Percentiles rank a stretch among this genome's conserved stretches.
Evolutionary conservation across 805 yeast species (phyloP).

Genomic region (Candida khao-thaluensis): DNA sequence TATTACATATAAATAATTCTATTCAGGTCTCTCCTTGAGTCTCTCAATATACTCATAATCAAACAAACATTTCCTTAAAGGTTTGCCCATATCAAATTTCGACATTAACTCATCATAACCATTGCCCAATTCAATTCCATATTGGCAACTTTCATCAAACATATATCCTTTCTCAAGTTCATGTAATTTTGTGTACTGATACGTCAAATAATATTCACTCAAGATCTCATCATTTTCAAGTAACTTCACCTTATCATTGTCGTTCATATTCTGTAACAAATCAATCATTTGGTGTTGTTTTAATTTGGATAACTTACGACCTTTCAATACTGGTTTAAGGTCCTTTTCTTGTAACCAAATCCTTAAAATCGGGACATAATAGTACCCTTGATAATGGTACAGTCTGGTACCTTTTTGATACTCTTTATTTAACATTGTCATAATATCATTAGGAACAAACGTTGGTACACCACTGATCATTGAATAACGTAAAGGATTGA

Average conservation of each 20-base stretch:
- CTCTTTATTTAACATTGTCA: slow-evolving; percentile 27
- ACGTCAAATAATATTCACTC: slow-evolving; percentile 28
- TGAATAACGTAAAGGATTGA: slow-evolving; percentile 54
- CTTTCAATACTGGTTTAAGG: slow-evolving; percentile 14
- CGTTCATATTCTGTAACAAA: slow-evolving; percentile 16
- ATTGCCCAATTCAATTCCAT: slow-evolving; percentile 18
- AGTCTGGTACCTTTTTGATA: slow-evolving; percentile 25
- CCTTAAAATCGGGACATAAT: slow-evolving; percentile 25
- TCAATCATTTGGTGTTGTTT: slow-evolving; percentile 14
- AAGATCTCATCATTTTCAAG: slow-evolving; percentile 23
- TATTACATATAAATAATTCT: too few relatives aligned
- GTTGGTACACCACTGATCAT: slow-evolving; percentile 53
- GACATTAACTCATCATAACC: slow-evolving; percentile 27
- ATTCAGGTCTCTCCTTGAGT: slow-evolving; percentile 2
- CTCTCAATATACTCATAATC: slow-evolving; percentile 27
- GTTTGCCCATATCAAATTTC: slow-evolving; percentile 25
- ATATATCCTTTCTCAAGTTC: slow-evolving; percentile 23
- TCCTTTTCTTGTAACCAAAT: slow-evolving; percentile 21
- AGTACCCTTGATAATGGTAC: slow-evolving; percentile 20
- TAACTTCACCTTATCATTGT: slow-evolving; percentile 23
- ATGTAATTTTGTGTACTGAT: slow-evolving; percentile 24
- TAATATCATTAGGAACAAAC: slow-evolving; percentile 27
- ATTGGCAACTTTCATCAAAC: slow-evolving; percentile 19
- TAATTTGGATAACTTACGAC: slow-evolving; percentile 11
- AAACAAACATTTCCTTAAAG: slow-evolving; percentile 24